Conservation (phyloP, 805 yeast species). For the Henningerozyma blattae region DNA sequence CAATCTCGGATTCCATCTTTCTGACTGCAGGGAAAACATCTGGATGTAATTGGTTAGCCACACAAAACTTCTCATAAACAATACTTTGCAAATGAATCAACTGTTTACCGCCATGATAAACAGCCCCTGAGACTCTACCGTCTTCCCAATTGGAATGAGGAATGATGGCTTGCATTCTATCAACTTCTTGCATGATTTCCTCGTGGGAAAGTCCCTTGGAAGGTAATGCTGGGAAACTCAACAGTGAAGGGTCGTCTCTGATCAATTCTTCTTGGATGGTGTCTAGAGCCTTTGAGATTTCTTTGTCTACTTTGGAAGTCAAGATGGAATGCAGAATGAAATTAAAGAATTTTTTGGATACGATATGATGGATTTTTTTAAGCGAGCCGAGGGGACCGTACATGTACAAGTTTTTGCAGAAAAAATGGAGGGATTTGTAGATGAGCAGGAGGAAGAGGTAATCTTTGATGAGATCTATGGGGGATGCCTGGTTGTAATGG, state of each 20-base stretch:
- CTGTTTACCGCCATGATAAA: slow-evolving; percentile 88
- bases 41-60: slow-evolving; percentile 92
- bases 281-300: slow-evolving; percentile 36
- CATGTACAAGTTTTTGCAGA: slow-evolving; percentile 18
- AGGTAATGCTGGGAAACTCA: slow-evolving; percentile 44
- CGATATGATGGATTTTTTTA: slow-evolving; percentile 6
- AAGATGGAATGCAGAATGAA: slow-evolving; percentile 36
- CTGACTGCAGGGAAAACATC: slow-evolving; percentile 95
- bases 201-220: slow-evolving; percentile 38
- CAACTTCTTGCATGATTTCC: slow-evolving; percentile 39
- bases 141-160: slow-evolving; percentile 70
- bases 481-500: neutral
- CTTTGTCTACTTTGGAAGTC: slow-evolving; percentile 43
- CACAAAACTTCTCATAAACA: slow-evolving; percentile 67
- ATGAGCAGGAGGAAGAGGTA: slow-evolving; percentile 11
- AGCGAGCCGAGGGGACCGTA: slow-evolving; percentile 30
- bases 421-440: slow-evolving; percentile 9
- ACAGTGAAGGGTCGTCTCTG: slow-evolving; percentile 34
- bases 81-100: slow-evolving; percentile 59
- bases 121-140: slow-evolving; percentile 90
- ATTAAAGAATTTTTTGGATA: slow-evolving; percentile 19
- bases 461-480: slow-evolving; percentile 10
- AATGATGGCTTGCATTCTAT: slow-evolving; percentile 31
- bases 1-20: slow-evolving; percentile 93
- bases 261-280: slow-evolving; percentile 49